Percentiles rank a stretch among this genome's conserved stretches.
These are phyloP conservation scores for Hanseniaspora vineae DNA, from an alignment of 805 yeast genomes.

Conservation along the genomic window DNA sequence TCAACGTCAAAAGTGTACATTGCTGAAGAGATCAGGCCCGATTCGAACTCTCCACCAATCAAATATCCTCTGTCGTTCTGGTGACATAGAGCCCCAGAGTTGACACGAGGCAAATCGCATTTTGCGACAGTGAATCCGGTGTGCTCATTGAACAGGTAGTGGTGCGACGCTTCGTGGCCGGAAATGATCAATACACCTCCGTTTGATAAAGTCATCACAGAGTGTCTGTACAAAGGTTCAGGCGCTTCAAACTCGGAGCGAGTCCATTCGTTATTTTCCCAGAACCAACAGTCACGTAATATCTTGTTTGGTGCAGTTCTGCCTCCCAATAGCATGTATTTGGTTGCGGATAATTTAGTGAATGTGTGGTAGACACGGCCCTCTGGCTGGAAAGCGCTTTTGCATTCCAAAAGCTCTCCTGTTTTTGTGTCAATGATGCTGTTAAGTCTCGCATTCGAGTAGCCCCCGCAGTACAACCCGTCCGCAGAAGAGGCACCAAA, in stretches of 20 bases:
- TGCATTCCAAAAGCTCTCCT: conserved; percentile 5
- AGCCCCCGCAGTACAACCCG: conserved; percentile 26
- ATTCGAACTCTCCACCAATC: conserved; percentile 35
- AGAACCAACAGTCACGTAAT: conserved; percentile 32
- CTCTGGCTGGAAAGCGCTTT: conserved; percentile 10
- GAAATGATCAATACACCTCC: conserved; percentile 36
- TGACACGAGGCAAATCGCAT: conserved; percentile 13
- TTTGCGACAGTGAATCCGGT: background rate
- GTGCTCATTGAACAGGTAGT: background rate
- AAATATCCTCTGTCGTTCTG: conserved; percentile 26
- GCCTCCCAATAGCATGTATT: conserved; percentile 47
- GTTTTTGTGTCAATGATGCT: conserved; percentile 6
- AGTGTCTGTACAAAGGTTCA: conserved; percentile 38
- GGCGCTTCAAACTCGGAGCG: conserved; percentile 31
- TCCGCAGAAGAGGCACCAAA: conserved; percentile 15
- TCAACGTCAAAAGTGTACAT: conserved; percentile 8
- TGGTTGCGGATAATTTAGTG: conserved; percentile 20
- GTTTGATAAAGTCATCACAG: conserved; percentile 22
- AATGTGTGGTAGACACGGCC: conserved; percentile 51
- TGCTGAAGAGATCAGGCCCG: conserved; percentile 11
- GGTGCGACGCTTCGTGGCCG: conserved; percentile 21
- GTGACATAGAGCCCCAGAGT: conserved; percentile 25
- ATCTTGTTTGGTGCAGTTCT: conserved; percentile 44
- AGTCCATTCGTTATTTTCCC: conserved; percentile 6
- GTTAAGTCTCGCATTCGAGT: conserved; percentile 18